Base-by-base conservation (phyloP, 2,329 filamentous ascomycete genomes). In the Furcasterigmium furcatum region DNA sequence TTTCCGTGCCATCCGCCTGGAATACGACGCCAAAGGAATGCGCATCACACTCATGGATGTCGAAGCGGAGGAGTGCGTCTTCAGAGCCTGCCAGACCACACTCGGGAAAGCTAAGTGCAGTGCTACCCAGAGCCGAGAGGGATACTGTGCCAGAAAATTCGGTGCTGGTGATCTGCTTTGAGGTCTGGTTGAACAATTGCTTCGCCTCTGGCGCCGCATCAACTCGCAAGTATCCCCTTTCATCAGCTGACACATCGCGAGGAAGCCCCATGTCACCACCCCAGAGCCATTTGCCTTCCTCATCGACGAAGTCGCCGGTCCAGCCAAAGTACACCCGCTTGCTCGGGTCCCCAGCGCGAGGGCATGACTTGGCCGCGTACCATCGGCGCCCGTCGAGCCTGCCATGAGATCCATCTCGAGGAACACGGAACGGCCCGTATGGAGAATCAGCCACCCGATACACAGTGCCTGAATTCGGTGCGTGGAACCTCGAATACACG, bases 341-440 rank as follows among this genome's bases (percentile, higher is more conserved):
- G 19, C 46, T 51, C 2, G 58, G 44, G 14, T 62, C 53, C 8
- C 57, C 61, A 3, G 50, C 58, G 21, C 55, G 58, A 9, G 57
- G 56, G n/a, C 60, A 63, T 0, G 62, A 67, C 48, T 65, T 65
- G 12, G 62, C 64, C 4, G 62, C 64, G 36, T 67, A 66, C 62
- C 62, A 67, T 16, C 64, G 52, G 4, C 64, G 56, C 5, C 60
- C 64, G 24, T 67, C 64, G 1, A 67, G 53, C 4, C 63, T 52
- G 13, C 64, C 62, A 38, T 58, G 53, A 2, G 61, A 64, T 5
- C 61, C 61, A 29, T 64, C 61, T 9, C 61, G 55, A 8, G 64
- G 64, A 4, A 61, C 51, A 9, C 63, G 59, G 47, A 65, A 67
- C 6, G 64, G 64, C 2, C 64, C 64, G 8, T 58, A 47, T 9